Percentiles rank a stretch among this genome's conserved stretches.
These are phyloP conservation scores for Scutellaria baicalensis DNA, from an alignment of 257 asterid genomes.

Conservation along the genomic window DNA sequence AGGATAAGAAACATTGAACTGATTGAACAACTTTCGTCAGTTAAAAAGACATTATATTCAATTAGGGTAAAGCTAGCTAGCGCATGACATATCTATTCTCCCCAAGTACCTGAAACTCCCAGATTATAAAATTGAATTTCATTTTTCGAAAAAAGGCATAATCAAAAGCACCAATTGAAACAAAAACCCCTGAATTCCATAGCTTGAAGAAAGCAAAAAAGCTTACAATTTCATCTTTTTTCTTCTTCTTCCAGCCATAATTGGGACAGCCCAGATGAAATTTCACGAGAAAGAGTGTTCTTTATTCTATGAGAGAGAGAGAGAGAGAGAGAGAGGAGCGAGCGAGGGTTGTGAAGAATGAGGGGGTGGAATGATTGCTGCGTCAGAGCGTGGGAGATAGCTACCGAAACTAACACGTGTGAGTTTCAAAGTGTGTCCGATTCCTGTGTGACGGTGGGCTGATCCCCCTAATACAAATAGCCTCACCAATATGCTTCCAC, in stretches of 20 bases:
- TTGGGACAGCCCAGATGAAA: constrained; percentile 12
- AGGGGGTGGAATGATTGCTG: constrained; percentile 28
- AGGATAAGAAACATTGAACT: background rate
- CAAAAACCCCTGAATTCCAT: background rate
- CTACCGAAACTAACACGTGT: constrained; percentile 31
- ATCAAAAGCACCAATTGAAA: background rate
- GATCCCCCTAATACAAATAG: too few species aligned
- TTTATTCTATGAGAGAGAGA: background rate
- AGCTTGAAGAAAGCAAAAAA: background rate
- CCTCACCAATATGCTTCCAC: background rate
- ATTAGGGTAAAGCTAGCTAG: background rate
- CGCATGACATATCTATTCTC: background rate
- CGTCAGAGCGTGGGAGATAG: constrained; percentile 30
- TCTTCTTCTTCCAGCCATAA: constrained; percentile 49
- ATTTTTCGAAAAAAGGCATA: background rate
- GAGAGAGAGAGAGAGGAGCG: background rate
- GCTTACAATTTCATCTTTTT: constrained; percentile 49
- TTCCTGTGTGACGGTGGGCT: constrained; percentile 15
- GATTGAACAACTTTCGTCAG: background rate
- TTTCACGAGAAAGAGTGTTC: background rate
- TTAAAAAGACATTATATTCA: background rate
- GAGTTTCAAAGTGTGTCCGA: constrained; percentile 10
- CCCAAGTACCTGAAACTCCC: background rate
- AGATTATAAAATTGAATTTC: background rate
- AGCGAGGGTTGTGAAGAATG: constrained; percentile 10